phyloP scores from a whole-genome alignment of 495 filamentous ascomycete species.

The Penicillium macrosclerotiorum region DNA sequence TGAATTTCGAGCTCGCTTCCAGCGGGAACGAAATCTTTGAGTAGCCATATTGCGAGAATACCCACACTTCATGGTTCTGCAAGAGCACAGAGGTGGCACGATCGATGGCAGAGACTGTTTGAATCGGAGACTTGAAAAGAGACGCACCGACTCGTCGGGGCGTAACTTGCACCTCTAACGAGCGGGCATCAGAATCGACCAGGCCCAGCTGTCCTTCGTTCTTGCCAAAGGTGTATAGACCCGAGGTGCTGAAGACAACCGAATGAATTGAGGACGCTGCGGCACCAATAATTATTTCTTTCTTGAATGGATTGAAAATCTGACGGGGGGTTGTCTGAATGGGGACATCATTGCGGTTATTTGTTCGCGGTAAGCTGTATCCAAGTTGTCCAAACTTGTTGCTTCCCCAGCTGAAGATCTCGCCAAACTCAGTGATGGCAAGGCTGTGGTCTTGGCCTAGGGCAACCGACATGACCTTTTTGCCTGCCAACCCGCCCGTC shows the following conservation, averaged over 20 bases:
- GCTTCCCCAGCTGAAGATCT: conserved; percentile 89
- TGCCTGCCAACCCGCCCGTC: conserved; percentile 65
- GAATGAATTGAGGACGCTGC: conserved; percentile 93
- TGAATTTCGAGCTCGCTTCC: conserved; percentile 65
- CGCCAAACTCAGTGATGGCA: conserved; percentile 75
- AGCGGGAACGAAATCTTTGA: conserved; percentile 78
- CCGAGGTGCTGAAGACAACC: conserved; percentile 75
- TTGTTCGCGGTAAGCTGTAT: conserved; percentile 61
- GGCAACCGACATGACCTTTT: conserved; percentile 67
- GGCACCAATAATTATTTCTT: conserved; percentile 75
- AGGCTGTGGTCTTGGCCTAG: conserved; percentile 90
- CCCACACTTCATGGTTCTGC: conserved; percentile 82
- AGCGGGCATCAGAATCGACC: conserved; percentile 90
- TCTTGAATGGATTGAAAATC: conserved; percentile 86
- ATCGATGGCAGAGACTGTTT: conserved; percentile 83
- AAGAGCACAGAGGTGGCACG: conserved; percentile 83
- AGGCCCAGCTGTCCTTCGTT: conserved; percentile 93
- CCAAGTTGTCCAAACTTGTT: conserved; percentile 87
- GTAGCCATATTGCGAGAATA: conserved; percentile 93
- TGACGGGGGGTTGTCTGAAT: conserved; percentile 79
- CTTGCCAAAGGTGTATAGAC: conserved; percentile 91
- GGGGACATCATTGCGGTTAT: conserved; percentile 65
- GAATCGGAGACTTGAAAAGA: conserved; percentile 73
- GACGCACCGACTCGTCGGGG: conserved; percentile 87
- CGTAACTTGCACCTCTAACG: conserved; percentile 73